Conservation (phyloP, 2,329 filamentous ascomycete genomes). For the Fusarium avenaceum region DNA sequence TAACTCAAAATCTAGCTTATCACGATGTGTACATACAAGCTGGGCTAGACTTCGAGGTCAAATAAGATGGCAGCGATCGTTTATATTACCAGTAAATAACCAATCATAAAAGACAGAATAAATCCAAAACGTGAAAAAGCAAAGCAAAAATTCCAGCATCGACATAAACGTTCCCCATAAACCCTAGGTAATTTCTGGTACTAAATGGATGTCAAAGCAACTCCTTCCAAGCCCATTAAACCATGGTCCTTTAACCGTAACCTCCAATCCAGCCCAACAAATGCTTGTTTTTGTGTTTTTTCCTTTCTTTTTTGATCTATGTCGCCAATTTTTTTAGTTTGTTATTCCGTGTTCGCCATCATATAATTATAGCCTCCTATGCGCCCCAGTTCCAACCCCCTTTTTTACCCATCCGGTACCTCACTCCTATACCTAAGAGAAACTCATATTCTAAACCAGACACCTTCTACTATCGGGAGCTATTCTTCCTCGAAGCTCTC, state of each 20-base stretch:
- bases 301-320: neutral
- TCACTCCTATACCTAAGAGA: slow-evolving; percentile 14
- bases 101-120: neutral
- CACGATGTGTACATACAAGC: neutral
- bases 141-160: neutral
- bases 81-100: neutral
- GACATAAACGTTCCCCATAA: slow-evolving; percentile 8
- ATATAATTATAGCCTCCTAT: slow-evolving; percentile 19
- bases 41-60: neutral
- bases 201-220: slow-evolving; percentile 22
- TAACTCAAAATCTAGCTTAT: neutral
- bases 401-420: slow-evolving; percentile 10
- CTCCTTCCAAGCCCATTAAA: slow-evolving; percentile 26
- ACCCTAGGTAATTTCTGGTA: slow-evolving; percentile 10
- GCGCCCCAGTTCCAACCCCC: slow-evolving; percentile 22
- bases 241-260: slow-evolving; percentile 6
- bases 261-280: neutral
- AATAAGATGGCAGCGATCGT: neutral
- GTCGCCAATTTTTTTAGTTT: slow-evolving; percentile 17
- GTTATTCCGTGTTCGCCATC: slow-evolving; percentile 33
- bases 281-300: slow-evolving; percentile 16
- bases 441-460: slow-evolving; percentile 15
- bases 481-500: slow-evolving; percentile 48
- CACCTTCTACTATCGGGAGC: slow-evolving; percentile 30
- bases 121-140: neutral